These are phyloP conservation scores for Globisporangium lucens DNA, from an alignment of 352 stramenopile genomes.

Conservation along the genomic window DNA sequence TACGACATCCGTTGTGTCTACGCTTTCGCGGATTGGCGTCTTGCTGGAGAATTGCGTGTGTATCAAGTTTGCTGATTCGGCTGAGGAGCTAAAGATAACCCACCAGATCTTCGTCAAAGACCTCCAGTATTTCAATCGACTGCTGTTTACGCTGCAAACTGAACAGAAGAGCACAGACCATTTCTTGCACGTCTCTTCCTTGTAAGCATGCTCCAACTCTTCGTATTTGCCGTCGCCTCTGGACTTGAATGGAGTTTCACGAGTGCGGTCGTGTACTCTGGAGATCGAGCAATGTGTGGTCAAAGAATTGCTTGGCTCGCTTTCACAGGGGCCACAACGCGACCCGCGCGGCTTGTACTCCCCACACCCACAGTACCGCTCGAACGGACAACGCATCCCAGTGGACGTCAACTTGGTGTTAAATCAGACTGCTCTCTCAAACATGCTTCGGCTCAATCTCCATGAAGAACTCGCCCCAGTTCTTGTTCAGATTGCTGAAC, in stretches of 20 bases:
- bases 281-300: constrained; percentile 22
- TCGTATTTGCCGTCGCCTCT: not conserved
- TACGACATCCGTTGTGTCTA: constrained; percentile 14
- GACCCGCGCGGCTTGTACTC: not conserved
- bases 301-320: constrained; percentile 1
- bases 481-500: constrained; percentile 16
- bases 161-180: constrained; percentile 9
- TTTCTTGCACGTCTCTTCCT: not conserved
- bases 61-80: not conserved
- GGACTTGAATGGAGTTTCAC: not conserved
- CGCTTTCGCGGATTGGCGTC: constrained; percentile 23
- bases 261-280: constrained; percentile 26
- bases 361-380: not conserved
- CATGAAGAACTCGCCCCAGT: constrained; percentile 28
- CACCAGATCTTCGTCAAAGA: constrained; percentile 24
- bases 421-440: constrained; percentile 43
- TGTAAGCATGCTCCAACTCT: not conserved
- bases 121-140: constrained; percentile 48
- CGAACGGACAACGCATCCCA: constrained; percentile 4
- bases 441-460: constrained; percentile 37
- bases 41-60: constrained; percentile 29
- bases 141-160: constrained; percentile 41
- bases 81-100: constrained; percentile 5
- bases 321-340: not conserved
- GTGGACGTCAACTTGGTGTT: constrained; percentile 41